These are phyloP conservation scores for Tuber calosporum DNA, from an alignment of 495 filamentous ascomycete species.

Conservation along the genomic window DNA sequence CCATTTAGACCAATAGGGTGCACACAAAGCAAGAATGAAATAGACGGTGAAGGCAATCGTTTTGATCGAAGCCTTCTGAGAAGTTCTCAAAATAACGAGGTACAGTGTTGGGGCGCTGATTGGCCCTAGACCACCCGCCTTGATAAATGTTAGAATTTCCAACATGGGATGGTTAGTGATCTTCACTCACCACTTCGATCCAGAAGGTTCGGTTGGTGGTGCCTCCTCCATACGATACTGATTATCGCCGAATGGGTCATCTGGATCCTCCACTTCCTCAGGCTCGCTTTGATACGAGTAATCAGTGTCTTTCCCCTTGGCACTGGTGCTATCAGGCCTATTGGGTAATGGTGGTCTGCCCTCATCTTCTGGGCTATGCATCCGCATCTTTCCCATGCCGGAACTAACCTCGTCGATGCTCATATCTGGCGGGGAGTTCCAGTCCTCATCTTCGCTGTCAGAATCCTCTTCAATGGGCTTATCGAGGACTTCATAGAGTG, in stretches of 20 bases:
- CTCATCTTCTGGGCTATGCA: conserved; percentile 37
- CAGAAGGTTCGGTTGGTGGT: conserved; percentile 20
- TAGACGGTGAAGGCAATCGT: not conserved
- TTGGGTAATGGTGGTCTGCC: conserved; percentile 47
- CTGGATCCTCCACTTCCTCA: conserved; percentile 54
- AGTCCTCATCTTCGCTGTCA: conserved; percentile 71
- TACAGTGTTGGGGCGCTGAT: not conserved
- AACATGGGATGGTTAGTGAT: not conserved
- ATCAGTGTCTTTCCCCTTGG: conserved; percentile 44
- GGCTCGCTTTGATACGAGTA: conserved; percentile 49
- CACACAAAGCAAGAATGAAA: not conserved
- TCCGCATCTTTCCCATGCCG: conserved; percentile 44
- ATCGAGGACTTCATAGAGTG: conserved; percentile 89
- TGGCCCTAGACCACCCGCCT: conserved; percentile 22
- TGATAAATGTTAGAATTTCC: conserved; percentile 12
- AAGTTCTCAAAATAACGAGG: not conserved
- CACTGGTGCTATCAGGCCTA: conserved; percentile 38
- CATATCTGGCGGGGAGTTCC: conserved; percentile 51
- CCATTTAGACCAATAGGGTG: not conserved
- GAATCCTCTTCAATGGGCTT: conserved; percentile 95
- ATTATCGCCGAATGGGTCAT: conserved; percentile 56
- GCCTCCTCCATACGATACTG: conserved; percentile 29
- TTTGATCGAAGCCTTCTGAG: not conserved
- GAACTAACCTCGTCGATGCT: conserved; percentile 48
- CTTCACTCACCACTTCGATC: conserved; percentile 12